Evolutionary conservation across 495 filamentous ascomycete species (phyloP), one percentile per base, ranked within the genome.

Genomic region (Aspergillus coremiiformis): DNA sequence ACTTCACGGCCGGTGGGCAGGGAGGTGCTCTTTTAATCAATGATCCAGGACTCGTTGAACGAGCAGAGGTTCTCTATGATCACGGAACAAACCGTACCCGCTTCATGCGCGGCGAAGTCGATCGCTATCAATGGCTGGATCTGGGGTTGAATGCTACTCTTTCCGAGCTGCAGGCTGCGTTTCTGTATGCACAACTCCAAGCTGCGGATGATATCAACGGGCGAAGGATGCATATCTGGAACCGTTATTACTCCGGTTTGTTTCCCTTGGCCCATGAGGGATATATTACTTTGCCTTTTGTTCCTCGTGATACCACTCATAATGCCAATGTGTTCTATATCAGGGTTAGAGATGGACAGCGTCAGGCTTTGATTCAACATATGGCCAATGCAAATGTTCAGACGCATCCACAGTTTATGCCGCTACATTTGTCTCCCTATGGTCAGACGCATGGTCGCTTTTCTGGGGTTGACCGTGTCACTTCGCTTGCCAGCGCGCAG

Each of bases 91-190:
- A 60, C 26, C 57, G 57, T 20, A 11, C 22, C 23, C 30, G 23
- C 27, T 63, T 59, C 39, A 30, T 57, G 24, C 56, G 60, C 24
- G 60, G 60, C n/a, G 57, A 63, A 37, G 37, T 55, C 11, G 29
- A 46, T 2, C 27, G 35, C n/a, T 60, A 60, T 27, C 24, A 26
- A 33, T 63, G 60, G 60, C 41, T 53, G 14, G 47, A 52, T 5
- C 9, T 58, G 5, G 60, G 57, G 8, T 15, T 54, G 17, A 63
- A 56, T 24, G 49, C 47, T 3, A 44, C 48, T 5, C 46, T 63
- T 24, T 52, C 43, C 9, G 60, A 60, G 45, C 37, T 58, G 10
- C 60, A 63, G 21, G 57, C 57, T 6, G 60, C 60, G 6, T 63
- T 55, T 22, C 42, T 63, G 4, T 58, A 51, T 37, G 57, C 51